Evolutionary conservation across 2,329 filamentous ascomycete genomes (phyloP).

Genomic region (Calonectria honghensis): DNA sequence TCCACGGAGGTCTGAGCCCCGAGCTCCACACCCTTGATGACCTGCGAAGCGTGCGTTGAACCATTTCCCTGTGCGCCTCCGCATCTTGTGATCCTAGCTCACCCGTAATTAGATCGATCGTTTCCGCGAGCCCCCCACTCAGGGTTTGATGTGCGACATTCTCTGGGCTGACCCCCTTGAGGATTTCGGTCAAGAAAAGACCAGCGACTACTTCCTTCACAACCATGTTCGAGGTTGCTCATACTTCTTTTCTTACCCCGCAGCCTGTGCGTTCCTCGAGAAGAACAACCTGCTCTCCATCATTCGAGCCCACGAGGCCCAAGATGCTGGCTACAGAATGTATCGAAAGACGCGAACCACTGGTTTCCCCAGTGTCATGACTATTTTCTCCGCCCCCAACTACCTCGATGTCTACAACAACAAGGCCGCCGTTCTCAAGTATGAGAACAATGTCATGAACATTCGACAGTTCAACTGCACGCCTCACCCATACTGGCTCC

Average conservation of each 20-base stretch:
- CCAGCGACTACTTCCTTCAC: constrained; percentile 96
- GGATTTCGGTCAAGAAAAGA: constrained; percentile 99
- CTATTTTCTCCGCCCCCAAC: constrained; percentile 99
- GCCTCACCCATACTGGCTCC: constrained; percentile 98
- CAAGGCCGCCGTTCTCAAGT: constrained; percentile 98
- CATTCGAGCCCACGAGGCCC: constrained; percentile 97
- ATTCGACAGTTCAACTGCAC: constrained; percentile 99
- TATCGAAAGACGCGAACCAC: constrained; percentile 99
- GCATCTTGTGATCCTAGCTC: constrained; percentile 27
- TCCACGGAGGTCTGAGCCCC: constrained; percentile 96
- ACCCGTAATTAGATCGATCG: constrained; percentile 84
- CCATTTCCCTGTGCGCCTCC: not conserved
- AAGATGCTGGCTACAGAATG: constrained; percentile 99
- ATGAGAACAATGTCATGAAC: constrained; percentile 99
- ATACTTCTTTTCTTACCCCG: constrained; percentile 99
- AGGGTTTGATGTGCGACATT: constrained; percentile 99
- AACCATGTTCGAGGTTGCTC: constrained; percentile 99
- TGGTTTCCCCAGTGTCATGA: constrained; percentile 99
- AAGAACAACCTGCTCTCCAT: constrained; percentile 99
- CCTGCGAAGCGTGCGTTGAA: constrained; percentile 82
- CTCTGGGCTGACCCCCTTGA: constrained; percentile 98
- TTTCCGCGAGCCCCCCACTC: constrained; percentile 97
- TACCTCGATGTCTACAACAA: constrained; percentile 99
- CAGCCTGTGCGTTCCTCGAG: constrained; percentile 96
- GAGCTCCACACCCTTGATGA: constrained; percentile 98